Evolutionary conservation across 1,284 basidiomycete species (phyloP).

Genomic region (Trametes hirsuta): DNA sequence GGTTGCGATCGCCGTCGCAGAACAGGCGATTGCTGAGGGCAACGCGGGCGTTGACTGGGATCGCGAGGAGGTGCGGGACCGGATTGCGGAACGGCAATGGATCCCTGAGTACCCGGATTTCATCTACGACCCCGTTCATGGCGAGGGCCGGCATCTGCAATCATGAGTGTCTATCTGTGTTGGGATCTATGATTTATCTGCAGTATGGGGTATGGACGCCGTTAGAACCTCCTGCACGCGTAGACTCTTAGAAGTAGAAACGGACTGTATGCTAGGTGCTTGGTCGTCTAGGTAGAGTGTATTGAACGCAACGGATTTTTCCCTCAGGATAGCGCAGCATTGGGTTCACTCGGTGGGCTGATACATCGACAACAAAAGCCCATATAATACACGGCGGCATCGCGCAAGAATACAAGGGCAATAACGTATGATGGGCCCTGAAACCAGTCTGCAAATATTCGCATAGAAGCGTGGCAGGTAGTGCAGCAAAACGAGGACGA

Average conservation of each 20-base stretch:
- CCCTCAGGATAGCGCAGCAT: neutral
- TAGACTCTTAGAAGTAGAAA: neutral
- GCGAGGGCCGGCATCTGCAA: slow-evolving; percentile 7
- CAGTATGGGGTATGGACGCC: neutral
- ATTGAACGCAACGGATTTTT: neutral
- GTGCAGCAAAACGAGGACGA: neutral
- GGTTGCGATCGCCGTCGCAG: slow-evolving; percentile 74
- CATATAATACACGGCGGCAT: slow-evolving; percentile 22
- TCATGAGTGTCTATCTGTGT: neutral
- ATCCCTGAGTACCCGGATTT: slow-evolving; percentile 64
- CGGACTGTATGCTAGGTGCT: neutral
- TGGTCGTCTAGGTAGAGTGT: neutral
- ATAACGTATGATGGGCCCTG: slow-evolving; percentile 5
- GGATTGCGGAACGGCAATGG: slow-evolving; percentile 55
- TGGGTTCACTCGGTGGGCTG: neutral
- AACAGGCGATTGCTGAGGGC: slow-evolving; percentile 73
- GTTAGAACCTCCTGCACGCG: neutral
- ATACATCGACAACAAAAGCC: neutral
- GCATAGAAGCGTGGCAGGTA: neutral
- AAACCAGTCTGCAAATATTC: neutral
- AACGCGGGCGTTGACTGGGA: slow-evolving; percentile 54
- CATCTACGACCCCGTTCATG: slow-evolving; percentile 48
- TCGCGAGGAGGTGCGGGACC: slow-evolving; percentile 52
- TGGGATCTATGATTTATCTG: neutral
- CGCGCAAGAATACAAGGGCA: slow-evolving; percentile 21